Percentiles rank a stretch among this genome's conserved stretches.
These are phyloP conservation scores for Hyaloraphidium curvatum DNA, from an alignment of 192 early-diverging fungal species.

Conservation along the genomic window DNA sequence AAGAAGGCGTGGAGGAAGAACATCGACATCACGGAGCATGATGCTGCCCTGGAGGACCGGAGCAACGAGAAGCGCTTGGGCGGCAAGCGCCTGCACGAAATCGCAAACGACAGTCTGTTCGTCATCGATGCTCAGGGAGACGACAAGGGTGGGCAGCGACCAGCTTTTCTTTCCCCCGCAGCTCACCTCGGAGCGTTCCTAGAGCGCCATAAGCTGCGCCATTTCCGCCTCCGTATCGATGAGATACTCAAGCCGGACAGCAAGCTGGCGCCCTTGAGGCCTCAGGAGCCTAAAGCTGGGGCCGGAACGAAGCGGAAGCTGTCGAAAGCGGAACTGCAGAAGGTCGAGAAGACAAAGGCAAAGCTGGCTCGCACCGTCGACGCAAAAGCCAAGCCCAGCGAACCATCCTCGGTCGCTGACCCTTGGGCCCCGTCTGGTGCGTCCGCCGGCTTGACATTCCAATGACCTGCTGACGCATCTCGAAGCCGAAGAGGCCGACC, in stretches of 20 bases:
- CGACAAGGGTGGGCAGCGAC: constrained; percentile 15
- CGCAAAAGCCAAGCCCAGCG: too few relatives aligned
- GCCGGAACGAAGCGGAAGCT: neutral
- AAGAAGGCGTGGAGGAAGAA: constrained; percentile 89
- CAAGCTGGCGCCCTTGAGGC: constrained; percentile 30
- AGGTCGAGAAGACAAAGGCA: too few relatives aligned
- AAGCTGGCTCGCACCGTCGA: too few relatives aligned
- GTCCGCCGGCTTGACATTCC: too few relatives aligned
- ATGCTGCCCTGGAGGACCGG: constrained; percentile 43
- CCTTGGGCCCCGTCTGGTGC: too few relatives aligned
- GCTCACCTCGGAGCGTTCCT: too few relatives aligned
- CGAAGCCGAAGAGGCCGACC: too few relatives aligned
- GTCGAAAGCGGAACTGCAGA: too few relatives aligned
- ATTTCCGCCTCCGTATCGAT: constrained; percentile 50
- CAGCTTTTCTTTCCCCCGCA: neutral
- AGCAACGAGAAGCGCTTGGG: constrained; percentile 51
- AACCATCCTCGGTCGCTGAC: too few relatives aligned
- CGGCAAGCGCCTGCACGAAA: constrained; percentile 22
- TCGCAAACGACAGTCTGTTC: constrained; percentile 38
- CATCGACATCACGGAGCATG: constrained; percentile 61
- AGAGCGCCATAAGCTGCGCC: too few relatives aligned
- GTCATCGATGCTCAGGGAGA: constrained; percentile 48
- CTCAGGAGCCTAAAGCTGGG: neutral
- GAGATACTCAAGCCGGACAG: constrained; percentile 62
- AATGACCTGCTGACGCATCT: too few relatives aligned